These are phyloP conservation scores for Sphagnurus paluster DNA, from an alignment of 1,284 basidiomycete species.

Conservation along the genomic window DNA sequence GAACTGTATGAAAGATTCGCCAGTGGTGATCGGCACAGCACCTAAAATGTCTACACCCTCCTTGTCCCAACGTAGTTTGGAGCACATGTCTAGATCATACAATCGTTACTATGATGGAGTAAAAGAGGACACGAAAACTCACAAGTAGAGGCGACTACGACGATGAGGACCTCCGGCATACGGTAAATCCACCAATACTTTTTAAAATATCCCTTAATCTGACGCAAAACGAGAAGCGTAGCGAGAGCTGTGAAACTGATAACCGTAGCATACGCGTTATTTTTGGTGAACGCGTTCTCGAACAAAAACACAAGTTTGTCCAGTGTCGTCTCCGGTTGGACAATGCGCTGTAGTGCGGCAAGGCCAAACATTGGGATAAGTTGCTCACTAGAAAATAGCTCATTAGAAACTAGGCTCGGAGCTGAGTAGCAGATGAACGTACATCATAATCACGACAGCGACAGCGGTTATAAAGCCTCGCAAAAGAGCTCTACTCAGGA, in stretches of 20 bases:
- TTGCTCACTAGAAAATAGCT: slow-evolving; percentile 64
- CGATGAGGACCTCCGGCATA: slow-evolving; percentile 77
- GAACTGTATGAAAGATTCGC: slow-evolving; percentile 61
- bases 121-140: slow-evolving; percentile 31
- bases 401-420: slow-evolving; percentile 7
- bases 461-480: slow-evolving; percentile 87
- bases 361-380: slow-evolving; percentile 83
- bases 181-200: slow-evolving; percentile 70
- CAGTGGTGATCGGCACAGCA: slow-evolving; percentile 62
- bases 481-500: slow-evolving; percentile 86
- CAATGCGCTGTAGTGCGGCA: slow-evolving; percentile 48
- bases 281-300: slow-evolving; percentile 54
- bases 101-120: background rate
- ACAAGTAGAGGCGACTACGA: slow-evolving; percentile 81
- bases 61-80: slow-evolving; percentile 72
- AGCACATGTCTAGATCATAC: slow-evolving; percentile 60
- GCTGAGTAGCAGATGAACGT: slow-evolving; percentile 25
- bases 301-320: slow-evolving; percentile 81
- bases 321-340: slow-evolving; percentile 65
- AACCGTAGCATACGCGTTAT: slow-evolving; percentile 67
- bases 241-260: slow-evolving; percentile 72
- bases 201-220: slow-evolving; percentile 54
- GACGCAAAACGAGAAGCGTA: slow-evolving; percentile 62
- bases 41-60: slow-evolving; percentile 84
- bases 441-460: slow-evolving; percentile 76